Evolutionary conservation across 2,329 filamentous ascomycete genomes (phyloP), one percentile per base, ranked within the genome.

Genomic region (Incumbomyces delicatus): DNA sequence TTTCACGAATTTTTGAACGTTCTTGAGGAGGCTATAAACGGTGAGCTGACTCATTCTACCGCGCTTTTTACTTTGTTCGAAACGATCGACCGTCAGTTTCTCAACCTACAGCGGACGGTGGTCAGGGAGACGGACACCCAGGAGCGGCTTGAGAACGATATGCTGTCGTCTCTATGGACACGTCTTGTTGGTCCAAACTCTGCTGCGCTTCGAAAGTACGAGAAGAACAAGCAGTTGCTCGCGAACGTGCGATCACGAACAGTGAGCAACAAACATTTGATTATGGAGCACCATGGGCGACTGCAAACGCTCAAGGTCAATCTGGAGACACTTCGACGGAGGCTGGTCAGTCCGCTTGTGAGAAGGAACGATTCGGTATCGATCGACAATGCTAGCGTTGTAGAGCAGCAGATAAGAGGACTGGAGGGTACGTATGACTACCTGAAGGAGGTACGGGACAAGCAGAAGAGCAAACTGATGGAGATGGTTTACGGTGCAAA

Each of bases 51-150:
- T 45, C 83, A 90, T 66, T 85, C 83, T 34, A 77, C 88, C 1
- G 77, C 80, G 1, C 78, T 95, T 12, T 94, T 95, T 63, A 78
- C 78, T 2, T 80, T 95, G n/a, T 95, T 95, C 64, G 88, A 95
- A 63, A 78, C 81, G 49, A 88, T 95, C 56, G 90, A 96, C 66
- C 78, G 81, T 44, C 87, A 94, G 63, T 95, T 95, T 66, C 76
- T 88, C 51, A 94, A 92, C 62, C 75, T 95, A 1, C 87, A 87
- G 53, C 83, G 88, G 50, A 85, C 81, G 4, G 88, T 94, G 8
- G 83, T 86, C 46, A 85, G 87, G 58, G 89, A 95, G 67, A 80
- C 83, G 16, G 82, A 85, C 52, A 77, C 78, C 5, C 87, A 95
- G 61, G 87, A 95, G 53, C 81, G 83, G 35, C 73, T 81, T 27